A percentile compares a stretch with the other conserved stretches of the same genome.
Conservation (phyloP, 1,139 yeast species). For the Hansenula anomala region DNA sequence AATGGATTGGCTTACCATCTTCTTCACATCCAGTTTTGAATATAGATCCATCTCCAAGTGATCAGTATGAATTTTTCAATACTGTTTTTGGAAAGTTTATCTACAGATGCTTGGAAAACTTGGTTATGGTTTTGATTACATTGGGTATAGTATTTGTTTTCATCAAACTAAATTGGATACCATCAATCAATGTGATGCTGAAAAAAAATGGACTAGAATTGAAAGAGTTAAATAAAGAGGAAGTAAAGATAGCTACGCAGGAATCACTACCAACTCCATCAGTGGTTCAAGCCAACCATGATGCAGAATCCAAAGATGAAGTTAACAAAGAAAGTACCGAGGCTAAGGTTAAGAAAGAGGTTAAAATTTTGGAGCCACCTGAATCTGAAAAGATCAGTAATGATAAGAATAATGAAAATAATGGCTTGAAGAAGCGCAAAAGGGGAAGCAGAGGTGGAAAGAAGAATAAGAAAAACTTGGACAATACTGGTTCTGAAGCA, state of each 20-base stretch:
- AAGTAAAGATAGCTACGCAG: background rate
- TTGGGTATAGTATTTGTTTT: constrained; percentile 28
- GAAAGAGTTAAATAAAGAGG: constrained; percentile 14
- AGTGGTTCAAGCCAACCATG: background rate
- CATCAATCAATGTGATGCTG: constrained; percentile 29
- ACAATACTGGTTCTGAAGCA: too few species aligned
- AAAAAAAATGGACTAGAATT: constrained; percentile 27
- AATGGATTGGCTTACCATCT: constrained; percentile 17
- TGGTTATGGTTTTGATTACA: constrained; percentile 37
- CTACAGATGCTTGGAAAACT: constrained; percentile 45
- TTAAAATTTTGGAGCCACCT: constrained; percentile 19
- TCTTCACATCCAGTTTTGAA: constrained; percentile 13
- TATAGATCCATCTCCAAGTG: constrained; percentile 21
- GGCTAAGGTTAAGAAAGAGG: constrained; percentile 12
- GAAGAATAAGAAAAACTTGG: constrained; percentile 37
- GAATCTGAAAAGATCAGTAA: constrained; percentile 10
- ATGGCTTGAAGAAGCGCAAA: constrained; percentile 50
- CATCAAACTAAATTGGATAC: constrained; percentile 35
- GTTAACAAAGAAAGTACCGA: constrained; percentile 5
- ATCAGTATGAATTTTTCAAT: constrained; percentile 14
- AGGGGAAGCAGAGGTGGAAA: constrained; percentile 88
- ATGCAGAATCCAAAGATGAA: constrained; percentile 6
- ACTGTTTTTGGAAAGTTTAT: constrained; percentile 28
- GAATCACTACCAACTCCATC: background rate
- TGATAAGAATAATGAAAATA: constrained; percentile 8